These are phyloP conservation scores for Kluyveromyces marxianus DNA, from an alignment of 1,139 yeast genomes.

Conservation along the genomic window DNA sequence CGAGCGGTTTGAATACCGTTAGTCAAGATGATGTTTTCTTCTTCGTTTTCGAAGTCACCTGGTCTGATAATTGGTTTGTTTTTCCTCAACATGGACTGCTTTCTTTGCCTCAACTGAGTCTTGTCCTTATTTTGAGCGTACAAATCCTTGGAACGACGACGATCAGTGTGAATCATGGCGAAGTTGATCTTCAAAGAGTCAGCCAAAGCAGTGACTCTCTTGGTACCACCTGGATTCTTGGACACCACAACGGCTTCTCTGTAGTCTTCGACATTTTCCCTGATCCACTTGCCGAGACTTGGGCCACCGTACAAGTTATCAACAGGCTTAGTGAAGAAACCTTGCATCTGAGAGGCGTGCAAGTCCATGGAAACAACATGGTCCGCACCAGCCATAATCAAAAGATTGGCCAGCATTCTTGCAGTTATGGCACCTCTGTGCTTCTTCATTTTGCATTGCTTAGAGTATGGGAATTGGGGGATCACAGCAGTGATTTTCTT, in stretches of 20 bases:
- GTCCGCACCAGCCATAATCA: conserved; percentile 98
- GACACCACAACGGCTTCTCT: conserved; percentile 79
- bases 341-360: conserved; percentile 99
- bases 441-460: conserved; percentile 96
- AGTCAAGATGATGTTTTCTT: conserved; percentile 58
- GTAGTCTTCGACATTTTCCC: conserved; percentile 80
- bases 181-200: conserved; percentile 91
- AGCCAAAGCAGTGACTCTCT: conserved; percentile 93
- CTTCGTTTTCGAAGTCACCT: conserved; percentile 49
- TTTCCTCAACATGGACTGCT: conserved; percentile 33
- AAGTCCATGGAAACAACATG: conserved; percentile 97
- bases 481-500: conserved; percentile 94
- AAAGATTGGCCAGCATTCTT: conserved; percentile 92
- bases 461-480: conserved; percentile 96
- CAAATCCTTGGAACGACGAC: conserved; percentile 79
- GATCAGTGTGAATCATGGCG: conserved; percentile 98
- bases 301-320: conserved; percentile 97
- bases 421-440: conserved; percentile 99
- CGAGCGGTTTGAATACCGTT: conserved; percentile 93
- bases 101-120: conserved; percentile 31
- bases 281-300: conserved; percentile 92
- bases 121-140: conserved; percentile 37
- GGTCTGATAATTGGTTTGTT: conserved; percentile 33
- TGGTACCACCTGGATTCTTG: conserved; percentile 98
- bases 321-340: conserved; percentile 93